Percentiles rank a stretch among this genome's conserved stretches.
phyloP scores from a whole-genome alignment of 768 basidiomycete species.

The Tricholoma flavovirens region DNA sequence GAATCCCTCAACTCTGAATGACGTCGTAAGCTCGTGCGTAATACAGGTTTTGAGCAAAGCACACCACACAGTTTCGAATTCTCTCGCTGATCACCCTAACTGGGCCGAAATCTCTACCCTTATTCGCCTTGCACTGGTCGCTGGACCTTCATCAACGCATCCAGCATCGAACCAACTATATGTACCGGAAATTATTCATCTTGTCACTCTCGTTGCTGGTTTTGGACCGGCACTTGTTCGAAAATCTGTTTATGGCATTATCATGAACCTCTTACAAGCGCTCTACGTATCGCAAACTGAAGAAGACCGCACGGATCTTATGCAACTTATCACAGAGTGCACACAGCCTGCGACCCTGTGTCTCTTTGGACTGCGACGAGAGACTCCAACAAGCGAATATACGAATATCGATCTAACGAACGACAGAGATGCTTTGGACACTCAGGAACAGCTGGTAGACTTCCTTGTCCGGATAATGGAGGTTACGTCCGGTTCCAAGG shows the following conservation, averaged over 20 bases:
- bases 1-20: background rate
- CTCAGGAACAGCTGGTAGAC: conserved; percentile 57
- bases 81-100: conserved; percentile 62
- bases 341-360: conserved; percentile 51
- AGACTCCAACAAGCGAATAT: conserved; percentile 66
- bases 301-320: conserved; percentile 56
- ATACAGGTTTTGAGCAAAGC: conserved; percentile 68
- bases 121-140: conserved; percentile 66
- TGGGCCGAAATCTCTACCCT: conserved; percentile 83
- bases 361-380: conserved; percentile 67
- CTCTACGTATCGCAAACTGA: conserved; percentile 57
- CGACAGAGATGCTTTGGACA: conserved; percentile 56
- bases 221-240: conserved; percentile 71
- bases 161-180: conserved; percentile 67
- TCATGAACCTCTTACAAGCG: conserved; percentile 79
- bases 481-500: conserved; percentile 59
- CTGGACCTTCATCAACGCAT: conserved; percentile 62
- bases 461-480: conserved; percentile 62
- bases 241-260: conserved; percentile 74
- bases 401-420: conserved; percentile 45
- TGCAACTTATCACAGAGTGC: conserved; percentile 56
- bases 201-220: conserved; percentile 71
- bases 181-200: conserved; percentile 77
- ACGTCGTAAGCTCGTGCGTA: background rate
- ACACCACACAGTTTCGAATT: conserved; percentile 48